phyloP scores from a whole-genome alignment of 176 grass and related monocot species.

The Aechmea fasciata region DNA sequence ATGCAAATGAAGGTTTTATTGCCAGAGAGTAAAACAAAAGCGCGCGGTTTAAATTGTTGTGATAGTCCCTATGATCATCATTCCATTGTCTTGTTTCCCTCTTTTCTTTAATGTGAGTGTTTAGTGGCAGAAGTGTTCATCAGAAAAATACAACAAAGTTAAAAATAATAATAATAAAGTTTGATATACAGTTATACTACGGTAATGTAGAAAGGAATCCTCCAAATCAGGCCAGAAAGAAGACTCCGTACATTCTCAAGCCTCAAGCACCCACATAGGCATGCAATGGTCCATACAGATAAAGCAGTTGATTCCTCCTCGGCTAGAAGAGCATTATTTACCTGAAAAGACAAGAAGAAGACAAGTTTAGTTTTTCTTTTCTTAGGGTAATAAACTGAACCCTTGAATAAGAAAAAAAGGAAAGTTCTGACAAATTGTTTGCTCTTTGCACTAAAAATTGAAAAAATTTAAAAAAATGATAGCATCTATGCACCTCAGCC shows the following conservation, averaged over 20 bases:
- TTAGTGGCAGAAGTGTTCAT: background rate
- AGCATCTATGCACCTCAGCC: conserved; percentile 53
- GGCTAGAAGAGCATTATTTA: conserved; percentile 64
- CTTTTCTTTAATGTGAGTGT: too few relatives aligned
- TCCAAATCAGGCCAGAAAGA: background rate
- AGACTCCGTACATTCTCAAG: conserved; percentile 76
- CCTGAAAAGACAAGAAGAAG: conserved; percentile 37
- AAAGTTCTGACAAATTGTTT: conserved; percentile 12
- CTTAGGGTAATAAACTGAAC: too few relatives aligned
- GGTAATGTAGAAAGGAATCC: background rate
- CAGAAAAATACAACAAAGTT: background rate
- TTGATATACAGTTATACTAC: too few relatives aligned
- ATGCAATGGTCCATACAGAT: conserved; percentile 89
- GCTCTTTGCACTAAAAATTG: background rate
- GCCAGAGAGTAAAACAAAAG: background rate
- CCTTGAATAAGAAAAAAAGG: too few relatives aligned
- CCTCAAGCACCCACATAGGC: conserved; percentile 84
- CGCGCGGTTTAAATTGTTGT: background rate
- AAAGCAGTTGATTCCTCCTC: conserved; percentile 98
- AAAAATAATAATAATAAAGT: too few relatives aligned
- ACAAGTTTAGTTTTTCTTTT: background rate
- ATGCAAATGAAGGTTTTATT: too few relatives aligned
- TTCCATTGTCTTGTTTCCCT: background rate
- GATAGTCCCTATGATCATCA: background rate
- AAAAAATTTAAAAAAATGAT: background rate